Conservation (phyloP, 805 yeast genomes). For the Saturnispora bothae region DNA sequence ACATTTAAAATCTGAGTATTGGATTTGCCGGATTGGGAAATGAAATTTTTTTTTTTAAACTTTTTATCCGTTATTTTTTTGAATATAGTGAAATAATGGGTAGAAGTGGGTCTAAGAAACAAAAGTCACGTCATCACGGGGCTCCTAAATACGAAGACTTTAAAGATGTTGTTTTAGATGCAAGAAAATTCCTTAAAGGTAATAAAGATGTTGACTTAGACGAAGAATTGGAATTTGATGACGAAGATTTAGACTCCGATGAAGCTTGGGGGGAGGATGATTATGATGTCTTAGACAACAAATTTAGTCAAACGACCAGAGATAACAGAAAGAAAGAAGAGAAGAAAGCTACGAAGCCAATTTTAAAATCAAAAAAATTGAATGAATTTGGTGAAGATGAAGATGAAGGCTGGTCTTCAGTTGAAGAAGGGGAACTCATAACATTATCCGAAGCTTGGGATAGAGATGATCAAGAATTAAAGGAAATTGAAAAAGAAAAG, state of each 20-base stretch:
- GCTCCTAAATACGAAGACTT: constrained; percentile 12
- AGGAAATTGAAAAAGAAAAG: constrained; percentile 2
- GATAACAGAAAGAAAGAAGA: constrained; percentile 27
- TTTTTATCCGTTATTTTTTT: neutral
- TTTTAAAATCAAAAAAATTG: constrained; percentile 10
- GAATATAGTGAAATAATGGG: neutral
- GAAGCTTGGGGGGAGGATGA: constrained; percentile 81
- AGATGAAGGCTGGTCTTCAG: constrained; percentile 58
- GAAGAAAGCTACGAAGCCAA: neutral
- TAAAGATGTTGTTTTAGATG: constrained; percentile 24
- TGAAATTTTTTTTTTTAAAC: no score
- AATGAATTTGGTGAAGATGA: constrained; percentile 35
- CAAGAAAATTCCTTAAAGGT: constrained; percentile 21
- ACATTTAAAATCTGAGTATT: neutral
- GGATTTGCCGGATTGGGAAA: neutral
- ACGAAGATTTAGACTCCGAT: constrained; percentile 47
- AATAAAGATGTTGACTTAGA: constrained; percentile 9
- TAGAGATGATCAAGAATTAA: constrained; percentile 47
- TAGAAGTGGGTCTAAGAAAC: neutral
- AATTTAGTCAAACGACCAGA: constrained; percentile 59
- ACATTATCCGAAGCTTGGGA: constrained; percentile 89
- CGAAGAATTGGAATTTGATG: constrained; percentile 27
- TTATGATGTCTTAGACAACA: constrained; percentile 48
- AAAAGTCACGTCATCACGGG: neutral
- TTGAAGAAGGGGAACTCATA: constrained; percentile 66